phyloP scores from a whole-genome alignment of 352 stramenopile genomes.

The Nothophytophthora sp. region DNA sequence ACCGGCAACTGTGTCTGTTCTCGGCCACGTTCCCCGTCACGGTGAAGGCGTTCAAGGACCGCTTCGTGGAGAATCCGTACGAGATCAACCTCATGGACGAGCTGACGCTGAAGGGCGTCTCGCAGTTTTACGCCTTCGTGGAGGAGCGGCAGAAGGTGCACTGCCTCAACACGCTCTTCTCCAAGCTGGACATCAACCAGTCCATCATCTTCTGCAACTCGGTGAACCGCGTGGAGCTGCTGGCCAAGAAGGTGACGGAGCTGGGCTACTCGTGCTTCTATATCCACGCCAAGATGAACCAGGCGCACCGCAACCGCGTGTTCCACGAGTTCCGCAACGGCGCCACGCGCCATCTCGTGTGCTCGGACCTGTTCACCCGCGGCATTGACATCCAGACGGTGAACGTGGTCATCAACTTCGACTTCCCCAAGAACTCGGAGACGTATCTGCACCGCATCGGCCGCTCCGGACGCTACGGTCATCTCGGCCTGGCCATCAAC shows the following conservation, averaged over 20 bases:
- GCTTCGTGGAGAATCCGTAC: constrained; percentile 98
- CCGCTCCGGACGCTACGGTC: constrained; percentile 97
- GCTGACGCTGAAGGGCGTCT: constrained; percentile 98
- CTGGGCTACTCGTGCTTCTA: constrained; percentile 99
- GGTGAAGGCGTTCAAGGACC: constrained; percentile 99
- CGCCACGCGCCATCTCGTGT: constrained; percentile 97
- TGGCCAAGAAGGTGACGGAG: constrained; percentile 99
- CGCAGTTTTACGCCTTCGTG: constrained; percentile 99
- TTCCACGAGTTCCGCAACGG: constrained; percentile 99
- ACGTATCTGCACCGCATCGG: constrained; percentile 99
- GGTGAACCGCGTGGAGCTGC: constrained; percentile 98
- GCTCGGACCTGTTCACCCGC: constrained; percentile 98
- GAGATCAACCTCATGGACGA: constrained; percentile 99
- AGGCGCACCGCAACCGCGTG: constrained; percentile 98
- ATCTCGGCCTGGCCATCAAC: constrained; percentile 99
- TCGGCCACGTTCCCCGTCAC: constrained; percentile 99
- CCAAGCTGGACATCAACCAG: constrained; percentile 99
- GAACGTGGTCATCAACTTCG: constrained; percentile 99
- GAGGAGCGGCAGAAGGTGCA: constrained; percentile 99
- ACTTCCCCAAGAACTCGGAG: constrained; percentile 99
- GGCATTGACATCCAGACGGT: constrained; percentile 99
- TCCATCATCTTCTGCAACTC: constrained; percentile 99
- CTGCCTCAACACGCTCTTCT: constrained; percentile 99
- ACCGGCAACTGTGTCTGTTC: constrained; percentile 99
- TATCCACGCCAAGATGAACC: constrained; percentile 99